Base-by-base conservation (phyloP, 2,329 filamentous ascomycete genomes). In the Microsporum canis region DNA sequence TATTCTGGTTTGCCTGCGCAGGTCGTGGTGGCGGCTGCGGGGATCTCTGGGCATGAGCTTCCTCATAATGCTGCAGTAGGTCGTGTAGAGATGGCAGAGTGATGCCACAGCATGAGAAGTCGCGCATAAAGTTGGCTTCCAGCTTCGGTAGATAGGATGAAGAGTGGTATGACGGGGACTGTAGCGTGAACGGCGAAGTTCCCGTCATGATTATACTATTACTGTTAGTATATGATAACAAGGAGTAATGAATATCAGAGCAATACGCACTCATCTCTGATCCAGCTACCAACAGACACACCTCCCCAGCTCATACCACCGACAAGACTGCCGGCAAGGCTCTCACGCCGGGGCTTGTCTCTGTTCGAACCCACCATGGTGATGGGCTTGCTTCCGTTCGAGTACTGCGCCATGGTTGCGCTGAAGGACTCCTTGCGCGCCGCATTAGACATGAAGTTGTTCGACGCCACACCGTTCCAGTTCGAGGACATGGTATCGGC, bases 291-390 rank as follows among this genome's bases (percentile, higher is more conserved):
- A 66, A 97, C 89, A 6, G 92, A 97, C 63, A 96, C 85, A 66
- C 91, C 92, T 71, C 92, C 92, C 91, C 92, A 99, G 76, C 91
- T 96, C 86, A 96, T 91, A 68, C 92, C 91, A 65, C 86, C 88
- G 58, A 82, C 78, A 63, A 86, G 75, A 70, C 83, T 85, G 66
- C 83, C 81, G 43, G 82, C 81, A 64, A 81, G 76, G 71, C 82
- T 84, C 72, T 86, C 81, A 66, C 83, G 75, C 64, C 83, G 76
- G 58, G 76, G 76, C 61, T 78, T 78, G 64, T 82, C 80, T 65
- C 72, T 72, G 64, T 74, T 75, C 29, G 72, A 75, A 49, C 71
- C 76, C 64, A 77, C 76, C 70, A 84, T 78, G n/a, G 82, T 82
- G 65, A 87, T 86, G 45, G 83, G 82, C 65, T 80, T 80, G 31